Evolutionary conservation across 2,329 filamentous ascomycete genomes (phyloP).

Genomic region (Pseudopithomyces maydicus): DNA sequence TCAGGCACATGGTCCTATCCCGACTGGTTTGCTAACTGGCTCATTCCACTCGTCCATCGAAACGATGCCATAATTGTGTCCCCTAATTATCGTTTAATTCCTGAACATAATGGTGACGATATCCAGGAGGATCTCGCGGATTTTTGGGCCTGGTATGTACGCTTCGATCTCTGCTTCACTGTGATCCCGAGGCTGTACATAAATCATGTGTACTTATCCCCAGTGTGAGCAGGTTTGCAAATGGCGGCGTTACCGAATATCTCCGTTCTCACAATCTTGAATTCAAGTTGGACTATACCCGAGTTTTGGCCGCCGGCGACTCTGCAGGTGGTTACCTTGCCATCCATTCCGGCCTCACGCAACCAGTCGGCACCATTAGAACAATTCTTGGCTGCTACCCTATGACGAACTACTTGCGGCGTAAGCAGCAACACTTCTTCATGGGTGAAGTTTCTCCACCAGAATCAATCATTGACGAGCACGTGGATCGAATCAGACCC

Average conservation of each 20-base stretch:
- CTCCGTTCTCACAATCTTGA: constrained; percentile 17
- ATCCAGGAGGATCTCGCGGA: constrained; percentile 55
- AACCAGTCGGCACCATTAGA: constrained; percentile 25
- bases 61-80: constrained; percentile 53
- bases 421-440: background rate
- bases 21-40: constrained; percentile 36
- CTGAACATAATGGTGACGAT: constrained; percentile 53
- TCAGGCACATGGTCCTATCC: constrained; percentile 33
- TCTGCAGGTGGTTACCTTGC: constrained; percentile 48
- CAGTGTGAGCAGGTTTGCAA: constrained; percentile 32
- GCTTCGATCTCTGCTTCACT: background rate
- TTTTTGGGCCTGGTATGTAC: constrained; percentile 52
- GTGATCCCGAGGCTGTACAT: background rate
- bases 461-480: constrained; percentile 23
- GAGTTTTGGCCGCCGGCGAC: constrained; percentile 41
- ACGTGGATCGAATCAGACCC: constrained; percentile 22
- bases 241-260: constrained; percentile 11
- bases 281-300: constrained; percentile 28
- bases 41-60: constrained; percentile 46
- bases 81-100: constrained; percentile 59
- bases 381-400: constrained; percentile 35
- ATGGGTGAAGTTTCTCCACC: constrained; percentile 15
- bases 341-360: constrained; percentile 33
- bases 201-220: background rate
- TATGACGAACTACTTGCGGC: constrained; percentile 28